Evolutionary conservation across 495 filamentous ascomycete genomes (phyloP), one percentile per base, ranked within the genome.

Genomic region (Xylaria bambusicola): DNA sequence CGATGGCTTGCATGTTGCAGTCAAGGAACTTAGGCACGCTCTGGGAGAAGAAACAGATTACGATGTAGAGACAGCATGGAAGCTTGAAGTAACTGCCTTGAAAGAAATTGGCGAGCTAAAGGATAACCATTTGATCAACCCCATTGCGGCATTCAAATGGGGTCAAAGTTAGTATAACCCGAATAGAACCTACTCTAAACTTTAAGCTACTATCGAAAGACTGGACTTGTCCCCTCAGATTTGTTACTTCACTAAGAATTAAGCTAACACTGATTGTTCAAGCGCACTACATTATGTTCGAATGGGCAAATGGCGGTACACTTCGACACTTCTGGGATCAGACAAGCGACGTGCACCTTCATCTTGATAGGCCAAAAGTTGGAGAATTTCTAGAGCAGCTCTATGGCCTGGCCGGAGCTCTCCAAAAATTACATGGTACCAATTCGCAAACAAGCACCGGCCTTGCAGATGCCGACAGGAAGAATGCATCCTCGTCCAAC

Each of bases 281-380:
- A 50, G 38, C n/a, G 1, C 40, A 60, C 56, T 71, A 63, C 50
- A 47, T 73, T 23, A 61, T 69, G 38, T 68, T 71, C 53, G 60
- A 60, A 46, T 70, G 65, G 67, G 71, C 71, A 15, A 58, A 67
- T 29, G 63, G 66, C 6, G 64, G 65, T 13, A 64, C 52, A 26
- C 52, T 72, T 4, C 45, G 62, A 7, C 41, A 67, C n/a, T 60
- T 68, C 18, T 70, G 63, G 12, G 24, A 7, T 1, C n/a, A 50
- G 7, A 57, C 33, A 15, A 13, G 9, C 1, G 27, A 51, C 21
- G 45, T 4, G 24, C n/a, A 52, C 0, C 40, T 56, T 36, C 17
- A 20, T 18, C 35, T 44, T 6, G n/a, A 27, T 3, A 23, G 9
- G 13, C 13, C 15, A 1, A 6, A 21, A 0, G 46, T 64, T 7